phyloP scores from a whole-genome alignment of 441 rosid genomes.

The Francoa sonchifolia region DNA sequence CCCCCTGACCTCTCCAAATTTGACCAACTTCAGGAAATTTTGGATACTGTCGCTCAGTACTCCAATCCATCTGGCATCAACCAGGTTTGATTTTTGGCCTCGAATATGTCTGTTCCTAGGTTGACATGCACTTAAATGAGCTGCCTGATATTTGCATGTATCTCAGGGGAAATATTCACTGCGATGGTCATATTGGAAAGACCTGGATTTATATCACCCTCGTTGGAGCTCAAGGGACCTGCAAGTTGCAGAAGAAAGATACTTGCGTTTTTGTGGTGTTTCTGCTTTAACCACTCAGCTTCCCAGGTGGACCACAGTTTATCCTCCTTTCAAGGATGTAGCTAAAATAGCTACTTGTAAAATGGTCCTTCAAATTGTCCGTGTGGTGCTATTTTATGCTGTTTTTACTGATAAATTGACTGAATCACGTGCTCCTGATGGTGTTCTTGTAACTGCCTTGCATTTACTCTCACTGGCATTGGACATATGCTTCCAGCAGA shows the following conservation, averaged over 20 bases:
- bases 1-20: constrained; percentile 81
- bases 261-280: constrained; percentile 53
- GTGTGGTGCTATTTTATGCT: constrained; percentile 69
- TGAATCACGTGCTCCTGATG: constrained; percentile 73
- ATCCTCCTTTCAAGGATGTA: constrained; percentile 63
- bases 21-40: constrained; percentile 64
- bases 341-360: constrained; percentile 74
- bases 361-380: constrained; percentile 52
- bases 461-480: constrained; percentile 74
- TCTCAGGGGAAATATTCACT: constrained; percentile 82
- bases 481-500: constrained; percentile 57
- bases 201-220: constrained; percentile 89
- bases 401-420: constrained; percentile 45
- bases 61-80: constrained; percentile 81
- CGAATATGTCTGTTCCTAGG: constrained; percentile 9
- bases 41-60: constrained; percentile 61
- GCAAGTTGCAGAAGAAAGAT: constrained; percentile 96
- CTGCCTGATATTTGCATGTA: constrained; percentile 8
- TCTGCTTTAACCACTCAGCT: constrained; percentile 76
- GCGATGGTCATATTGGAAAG: constrained; percentile 73
- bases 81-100: constrained; percentile 53
- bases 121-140: constrained; percentile 10
- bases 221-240: constrained; percentile 87
- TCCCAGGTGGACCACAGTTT: constrained; percentile 73
- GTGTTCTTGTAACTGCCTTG: constrained; percentile 60